Base-by-base conservation (phyloP, 2,329 filamentous ascomycete genomes). In the Exserohilum turcica region DNA sequence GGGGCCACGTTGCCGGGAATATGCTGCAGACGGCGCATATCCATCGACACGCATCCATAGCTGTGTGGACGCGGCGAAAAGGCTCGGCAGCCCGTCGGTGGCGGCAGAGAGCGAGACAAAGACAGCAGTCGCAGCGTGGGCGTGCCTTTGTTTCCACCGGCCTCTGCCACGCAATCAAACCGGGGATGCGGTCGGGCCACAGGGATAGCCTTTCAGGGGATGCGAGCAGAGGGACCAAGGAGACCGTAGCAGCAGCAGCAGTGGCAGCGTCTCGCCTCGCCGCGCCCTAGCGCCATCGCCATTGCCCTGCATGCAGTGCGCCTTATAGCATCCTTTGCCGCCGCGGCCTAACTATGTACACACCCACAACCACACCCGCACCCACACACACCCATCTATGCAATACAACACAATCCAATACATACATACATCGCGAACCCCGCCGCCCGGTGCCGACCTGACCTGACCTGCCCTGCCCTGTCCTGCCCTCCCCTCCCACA, bases 261-360 rank as follows among this genome's bases (percentile, higher is more conserved):
- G 21, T 7, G 7, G 21, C 21, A 24, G 21, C 21, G 21, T 24
- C 21, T 24, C 21, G 38, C 38, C 27, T 40, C 24, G 38, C 24
- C 38, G 5, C 44, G 50, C 12, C 27, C 15, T 50, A 45, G 51
- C 42, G 36, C 37, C 40, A 36, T 48, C 49, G 29, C 37, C 42
- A 42, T 31, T 35, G 42, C 42, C 43, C 36, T 24, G 21, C 4
- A 38, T 42, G 43, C 28, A 7, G 35, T 29, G 18, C 44, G 48
- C 43, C 49, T 48, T 52, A 48, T 52, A 56, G 53, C 33, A 52
- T 48, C 37, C 48, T 48, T 39, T 44, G 43, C 54, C 49, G 56
- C 61, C 61, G 51, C 53, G 59, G 28, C 50, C 52, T 36, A 2
- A 13, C 3, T 6, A n/a, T 15, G 15, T n/a, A 32, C 15, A n/a